A percentile compares a stretch with the other conserved stretches of the same genome.
phyloP scores from a whole-genome alignment of 805 yeast species.

The Wickerhamomyces chambardii region DNA sequence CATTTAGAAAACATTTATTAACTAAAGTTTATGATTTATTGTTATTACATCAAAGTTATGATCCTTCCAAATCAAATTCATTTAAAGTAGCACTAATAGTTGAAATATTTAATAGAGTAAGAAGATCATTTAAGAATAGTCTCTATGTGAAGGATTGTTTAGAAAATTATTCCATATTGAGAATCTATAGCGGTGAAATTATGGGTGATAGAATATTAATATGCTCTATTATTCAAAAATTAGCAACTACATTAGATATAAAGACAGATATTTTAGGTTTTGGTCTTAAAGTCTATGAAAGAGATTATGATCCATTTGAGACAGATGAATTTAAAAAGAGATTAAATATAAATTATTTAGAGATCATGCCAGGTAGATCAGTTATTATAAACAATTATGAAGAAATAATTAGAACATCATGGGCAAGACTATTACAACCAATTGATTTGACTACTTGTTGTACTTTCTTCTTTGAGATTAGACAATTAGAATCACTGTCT shows the following conservation, averaged over 20 bases:
- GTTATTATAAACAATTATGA: background rate
- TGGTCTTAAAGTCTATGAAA: background rate
- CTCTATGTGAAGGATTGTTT: background rate
- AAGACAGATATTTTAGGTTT: background rate
- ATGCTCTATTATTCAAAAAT: background rate
- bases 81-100: background rate
- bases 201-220: conserved; percentile 1
- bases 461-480: background rate
- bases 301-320: background rate
- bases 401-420: background rate
- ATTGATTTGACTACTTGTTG: background rate
- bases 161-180: conserved; percentile 7
- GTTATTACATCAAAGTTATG: background rate
- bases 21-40: background rate
- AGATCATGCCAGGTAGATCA: background rate
- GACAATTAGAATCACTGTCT: background rate
- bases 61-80: background rate
- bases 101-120: background rate
- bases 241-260: background rate
- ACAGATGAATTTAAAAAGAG: background rate
- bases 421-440: background rate
- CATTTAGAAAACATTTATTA: conserved; percentile 5
- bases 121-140: background rate
- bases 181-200: conserved; percentile 11
- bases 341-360: background rate